Base-by-base conservation (phyloP, 148 eudicot genomes). In the Pharnaceum exiguum region DNA sequence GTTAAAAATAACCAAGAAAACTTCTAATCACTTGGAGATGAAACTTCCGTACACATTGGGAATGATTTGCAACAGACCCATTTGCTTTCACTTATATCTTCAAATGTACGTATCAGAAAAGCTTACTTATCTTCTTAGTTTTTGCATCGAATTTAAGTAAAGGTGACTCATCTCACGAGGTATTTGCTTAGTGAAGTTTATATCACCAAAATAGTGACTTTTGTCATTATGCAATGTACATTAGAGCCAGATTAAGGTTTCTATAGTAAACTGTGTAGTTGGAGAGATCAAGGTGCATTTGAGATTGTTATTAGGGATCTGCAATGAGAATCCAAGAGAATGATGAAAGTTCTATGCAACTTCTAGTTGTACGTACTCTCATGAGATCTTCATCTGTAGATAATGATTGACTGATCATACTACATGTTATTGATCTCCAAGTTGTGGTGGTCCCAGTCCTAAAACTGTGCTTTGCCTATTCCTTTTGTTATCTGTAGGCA, bases 21-120 rank as follows among this genome's bases (percentile, higher is more conserved):
- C 36, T 39, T 15, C 29, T 26, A 63, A 18, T 53, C 52, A 47
- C 57, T 63, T 51, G 51, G 44, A 55, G 22, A 53, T 18, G 19
- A 53, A 51, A 33, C 51, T 53, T 22, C 29, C 46, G 23, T 63
- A 42, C 51, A 42, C 42, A n/a, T 30, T 49, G 44, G 23, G 22
- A 30, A 24, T 29, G 49, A 45, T 38, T 51, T 54, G 18, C 32
- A 42, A 13, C 48, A 26, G 23, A 26, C 24, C 40, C 23, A 28
- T 5, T 45, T 36, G 7, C 29, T 15, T 50, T 32, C 23, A 30
- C 8, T 28, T 43, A 36, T 52, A 54, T 51, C 59, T 63, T 43
- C 43, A n/a, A 2, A 36, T 15, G 13, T 24, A 33, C 19, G 38
- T 5, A 19, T 2, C 38, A 19, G 19, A 25, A 17, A 19, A 35